Evolutionary conservation across 2,329 filamentous ascomycete genomes (phyloP).

Genomic region (Tolypocladium endophyticum): DNA sequence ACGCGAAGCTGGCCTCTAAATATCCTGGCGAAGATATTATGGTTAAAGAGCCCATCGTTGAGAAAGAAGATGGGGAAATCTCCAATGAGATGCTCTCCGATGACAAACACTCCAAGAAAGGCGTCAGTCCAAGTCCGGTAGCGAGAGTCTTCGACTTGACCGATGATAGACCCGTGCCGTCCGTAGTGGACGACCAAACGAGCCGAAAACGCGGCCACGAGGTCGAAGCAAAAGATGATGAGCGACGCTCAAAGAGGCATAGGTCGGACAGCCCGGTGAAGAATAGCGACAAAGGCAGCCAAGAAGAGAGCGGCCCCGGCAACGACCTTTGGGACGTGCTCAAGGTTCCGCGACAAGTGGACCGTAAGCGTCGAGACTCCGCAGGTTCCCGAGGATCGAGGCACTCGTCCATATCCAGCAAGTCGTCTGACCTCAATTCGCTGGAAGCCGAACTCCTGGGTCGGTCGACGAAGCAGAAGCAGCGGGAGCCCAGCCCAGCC

Average conservation of each 20-base stretch:
- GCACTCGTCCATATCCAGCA: conserved; percentile 18
- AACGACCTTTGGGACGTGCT: conserved; percentile 3
- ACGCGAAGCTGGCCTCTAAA: neutral
- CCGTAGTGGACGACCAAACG: neutral
- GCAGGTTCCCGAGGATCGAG: conserved; percentile 14
- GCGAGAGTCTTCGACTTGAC: neutral
- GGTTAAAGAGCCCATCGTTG: neutral
- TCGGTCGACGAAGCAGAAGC: conserved; percentile 19
- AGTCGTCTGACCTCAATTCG: conserved; percentile 26
- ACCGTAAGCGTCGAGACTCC: conserved; percentile 8
- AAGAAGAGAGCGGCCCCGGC: neutral
- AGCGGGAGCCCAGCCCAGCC: conserved; percentile 11
- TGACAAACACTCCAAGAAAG: neutral
- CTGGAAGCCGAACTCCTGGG: conserved; percentile 27
- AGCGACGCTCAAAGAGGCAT: conserved; percentile 2
- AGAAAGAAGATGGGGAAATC: conserved; percentile 3
- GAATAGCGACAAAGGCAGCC: neutral
- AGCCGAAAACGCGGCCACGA: conserved; percentile 3
- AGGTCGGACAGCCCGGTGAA: neutral
- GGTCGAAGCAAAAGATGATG: conserved; percentile 3
- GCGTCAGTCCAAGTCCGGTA: neutral
- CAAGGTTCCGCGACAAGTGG: conserved; percentile 3
- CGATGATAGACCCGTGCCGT: neutral
- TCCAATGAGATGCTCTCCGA: neutral
- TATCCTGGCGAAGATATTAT: neutral